A percentile compares a stretch with the other conserved stretches of the same genome.
Conservation (phyloP, 495 filamentous ascomycete species). For the Melanomma pulvis-pyrius region DNA sequence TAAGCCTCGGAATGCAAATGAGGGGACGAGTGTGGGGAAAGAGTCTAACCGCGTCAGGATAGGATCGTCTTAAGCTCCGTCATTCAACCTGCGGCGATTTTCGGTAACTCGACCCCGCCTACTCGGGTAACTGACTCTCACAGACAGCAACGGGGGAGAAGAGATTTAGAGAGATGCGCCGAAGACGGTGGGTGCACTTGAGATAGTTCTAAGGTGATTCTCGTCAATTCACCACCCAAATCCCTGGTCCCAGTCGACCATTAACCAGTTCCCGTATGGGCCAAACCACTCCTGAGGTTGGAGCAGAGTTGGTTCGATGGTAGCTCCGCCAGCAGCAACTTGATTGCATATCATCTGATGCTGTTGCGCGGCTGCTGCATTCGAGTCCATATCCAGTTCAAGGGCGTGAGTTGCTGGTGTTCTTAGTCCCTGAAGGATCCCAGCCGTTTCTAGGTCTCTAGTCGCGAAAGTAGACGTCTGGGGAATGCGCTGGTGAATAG, state of each 20-base stretch:
- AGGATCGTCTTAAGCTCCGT: neutral
- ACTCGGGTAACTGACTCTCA: neutral
- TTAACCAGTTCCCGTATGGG: constrained; percentile 28
- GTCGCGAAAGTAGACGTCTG: constrained; percentile 8
- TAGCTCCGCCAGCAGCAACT: neutral
- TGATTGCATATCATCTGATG: constrained; percentile 15
- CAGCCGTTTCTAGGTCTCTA: constrained; percentile 35
- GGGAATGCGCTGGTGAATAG: constrained; percentile 16
- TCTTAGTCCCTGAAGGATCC: constrained; percentile 32
- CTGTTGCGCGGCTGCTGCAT: neutral
- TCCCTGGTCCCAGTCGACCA: constrained; percentile 29
- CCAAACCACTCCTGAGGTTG: constrained; percentile 29
- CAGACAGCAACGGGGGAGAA: neutral
- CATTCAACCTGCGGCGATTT: neutral
- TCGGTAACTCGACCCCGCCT: constrained; percentile 4
- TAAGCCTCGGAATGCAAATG: constrained; percentile 10
- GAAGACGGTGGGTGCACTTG: neutral
- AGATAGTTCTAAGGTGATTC: neutral
- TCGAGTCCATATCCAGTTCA: constrained; percentile 8
- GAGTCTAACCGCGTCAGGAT: neutral
- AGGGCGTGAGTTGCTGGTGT: constrained; percentile 15
- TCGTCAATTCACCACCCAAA: constrained; percentile 6
- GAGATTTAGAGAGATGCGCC: neutral
- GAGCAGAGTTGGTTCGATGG: constrained; percentile 16
- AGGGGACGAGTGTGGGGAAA: constrained; percentile 1